A percentile compares a stretch with the other conserved stretches of the same genome.
These are phyloP conservation scores for Bryoglossum gracile DNA, from an alignment of 495 filamentous ascomycete species.

Conservation along the genomic window DNA sequence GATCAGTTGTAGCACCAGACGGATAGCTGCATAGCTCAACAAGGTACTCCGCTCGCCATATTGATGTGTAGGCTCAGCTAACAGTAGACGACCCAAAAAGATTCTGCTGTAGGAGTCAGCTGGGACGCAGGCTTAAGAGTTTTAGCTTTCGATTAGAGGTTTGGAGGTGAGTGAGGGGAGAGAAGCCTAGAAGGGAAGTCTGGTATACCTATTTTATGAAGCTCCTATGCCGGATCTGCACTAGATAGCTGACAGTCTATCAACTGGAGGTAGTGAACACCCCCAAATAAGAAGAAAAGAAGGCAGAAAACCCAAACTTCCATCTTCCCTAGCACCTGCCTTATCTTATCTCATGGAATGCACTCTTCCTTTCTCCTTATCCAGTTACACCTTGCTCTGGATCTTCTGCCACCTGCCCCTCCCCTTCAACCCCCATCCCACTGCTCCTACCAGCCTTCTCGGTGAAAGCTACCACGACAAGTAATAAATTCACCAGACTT, in stretches of 20 bases:
- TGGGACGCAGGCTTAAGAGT: no score
- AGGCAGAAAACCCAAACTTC: slow-evolving; percentile 41
- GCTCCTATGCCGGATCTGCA: slow-evolving; percentile 54
- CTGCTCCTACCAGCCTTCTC: slow-evolving; percentile 23
- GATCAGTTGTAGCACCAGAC: slow-evolving; percentile 46
- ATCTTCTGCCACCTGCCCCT: slow-evolving; percentile 6
- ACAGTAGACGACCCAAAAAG: slow-evolving; percentile 42
- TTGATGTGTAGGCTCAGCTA: slow-evolving; percentile 47
- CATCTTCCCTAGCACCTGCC: slow-evolving; percentile 24
- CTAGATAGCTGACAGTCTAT: slow-evolving; percentile 64
- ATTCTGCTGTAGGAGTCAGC: slow-evolving; percentile 61
- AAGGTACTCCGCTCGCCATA: slow-evolving; percentile 43
- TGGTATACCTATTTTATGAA: slow-evolving; percentile 57
- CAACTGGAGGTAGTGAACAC: slow-evolving; percentile 39
- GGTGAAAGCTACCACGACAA: slow-evolving; percentile 31
- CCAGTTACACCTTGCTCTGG: no score
- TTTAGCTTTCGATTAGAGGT: no score
- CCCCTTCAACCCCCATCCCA: slow-evolving; percentile 23
- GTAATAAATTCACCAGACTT: slow-evolving; percentile 32
- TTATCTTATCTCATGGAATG: no score
- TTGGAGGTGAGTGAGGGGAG: no score
- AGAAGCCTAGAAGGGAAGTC: no score
- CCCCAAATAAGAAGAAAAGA: slow-evolving; percentile 46
- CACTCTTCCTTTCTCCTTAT: no score
- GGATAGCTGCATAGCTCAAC: slow-evolving; percentile 36